phyloP scores from a whole-genome alignment of 768 basidiomycete genomes.

The Amylocystis lapponica region DNA sequence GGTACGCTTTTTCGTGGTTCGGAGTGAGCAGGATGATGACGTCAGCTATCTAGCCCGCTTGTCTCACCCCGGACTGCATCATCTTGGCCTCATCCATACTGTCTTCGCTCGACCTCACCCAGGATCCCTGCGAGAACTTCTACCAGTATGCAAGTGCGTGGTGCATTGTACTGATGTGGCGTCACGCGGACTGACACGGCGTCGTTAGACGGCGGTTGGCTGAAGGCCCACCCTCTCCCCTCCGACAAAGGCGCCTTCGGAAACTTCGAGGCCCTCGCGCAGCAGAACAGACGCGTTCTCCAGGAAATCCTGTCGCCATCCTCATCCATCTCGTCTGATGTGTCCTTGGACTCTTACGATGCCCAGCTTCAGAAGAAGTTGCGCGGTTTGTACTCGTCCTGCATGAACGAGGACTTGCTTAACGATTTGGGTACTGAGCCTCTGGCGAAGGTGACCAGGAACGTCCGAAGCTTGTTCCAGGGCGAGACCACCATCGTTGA shows the following conservation, averaged over 20 bases:
- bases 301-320: constrained; percentile 58
- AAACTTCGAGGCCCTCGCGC: constrained; percentile 64
- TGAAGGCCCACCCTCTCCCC: constrained; percentile 75
- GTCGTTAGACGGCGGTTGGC: constrained; percentile 79
- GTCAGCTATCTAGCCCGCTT: constrained; percentile 53
- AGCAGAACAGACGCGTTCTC: constrained; percentile 75
- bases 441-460: constrained; percentile 58
- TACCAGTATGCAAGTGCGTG: constrained; percentile 87
- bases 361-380: constrained; percentile 56
- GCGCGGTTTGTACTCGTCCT: constrained; percentile 71
- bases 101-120: constrained; percentile 67
- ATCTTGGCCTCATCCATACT: constrained; percentile 78
- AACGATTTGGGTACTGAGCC: constrained; percentile 71
- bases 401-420: constrained; percentile 72
- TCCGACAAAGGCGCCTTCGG: constrained; percentile 74
- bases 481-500: constrained; percentile 41
- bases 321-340: constrained; percentile 27
- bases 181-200: too few species aligned
- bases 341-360: constrained; percentile 35
- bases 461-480: constrained; percentile 53
- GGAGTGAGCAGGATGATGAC: too few species aligned
- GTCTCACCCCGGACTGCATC: constrained; percentile 77
- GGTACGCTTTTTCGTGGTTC: constrained; percentile 26
- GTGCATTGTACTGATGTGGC: not conserved
- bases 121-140: constrained; percentile 95